phyloP scores from a whole-genome alignment of 2,329 filamentous ascomycete species.

The Claviceps sp. region DNA sequence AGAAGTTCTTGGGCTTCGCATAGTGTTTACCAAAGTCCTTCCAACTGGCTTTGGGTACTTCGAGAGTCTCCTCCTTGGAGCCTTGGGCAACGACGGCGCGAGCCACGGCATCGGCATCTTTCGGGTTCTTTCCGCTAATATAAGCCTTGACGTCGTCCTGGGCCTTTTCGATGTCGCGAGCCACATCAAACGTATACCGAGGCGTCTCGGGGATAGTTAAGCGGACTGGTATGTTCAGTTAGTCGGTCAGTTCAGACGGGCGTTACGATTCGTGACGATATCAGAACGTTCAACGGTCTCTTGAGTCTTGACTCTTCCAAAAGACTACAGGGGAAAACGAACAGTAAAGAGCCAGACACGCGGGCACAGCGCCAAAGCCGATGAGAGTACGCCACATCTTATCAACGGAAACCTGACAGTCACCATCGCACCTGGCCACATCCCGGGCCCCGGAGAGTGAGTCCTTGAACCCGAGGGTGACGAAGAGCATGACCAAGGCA shows the following conservation, averaged over 20 bases:
- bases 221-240: slow-evolving; percentile 27
- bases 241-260: not conserved
- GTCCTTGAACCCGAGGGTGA: slow-evolving; percentile 57
- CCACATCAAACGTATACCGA: slow-evolving; percentile 75
- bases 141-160: slow-evolving; percentile 64
- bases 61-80: slow-evolving; percentile 39
- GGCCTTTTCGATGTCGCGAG: slow-evolving; percentile 61
- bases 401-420: slow-evolving; percentile 42
- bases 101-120: slow-evolving; percentile 50
- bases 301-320: too few species aligned
- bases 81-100: slow-evolving; percentile 40
- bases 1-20: slow-evolving; percentile 54
- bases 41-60: slow-evolving; percentile 58
- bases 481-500: slow-evolving; percentile 63
- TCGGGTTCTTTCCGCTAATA: slow-evolving; percentile 49
- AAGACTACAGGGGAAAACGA: slow-evolving; percentile 7
- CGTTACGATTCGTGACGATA: not conserved
- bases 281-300: not conserved
- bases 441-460: slow-evolving; percentile 40
- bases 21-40: slow-evolving; percentile 61
- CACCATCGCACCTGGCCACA: slow-evolving; percentile 37
- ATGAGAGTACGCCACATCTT: slow-evolving; percentile 81
- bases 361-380: slow-evolving; percentile 69
- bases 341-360: slow-evolving; percentile 69
- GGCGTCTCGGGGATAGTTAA: slow-evolving; percentile 80